phyloP scores from a whole-genome alignment of 345 rosid species.

The Rhodomyrtus tomentosa region DNA sequence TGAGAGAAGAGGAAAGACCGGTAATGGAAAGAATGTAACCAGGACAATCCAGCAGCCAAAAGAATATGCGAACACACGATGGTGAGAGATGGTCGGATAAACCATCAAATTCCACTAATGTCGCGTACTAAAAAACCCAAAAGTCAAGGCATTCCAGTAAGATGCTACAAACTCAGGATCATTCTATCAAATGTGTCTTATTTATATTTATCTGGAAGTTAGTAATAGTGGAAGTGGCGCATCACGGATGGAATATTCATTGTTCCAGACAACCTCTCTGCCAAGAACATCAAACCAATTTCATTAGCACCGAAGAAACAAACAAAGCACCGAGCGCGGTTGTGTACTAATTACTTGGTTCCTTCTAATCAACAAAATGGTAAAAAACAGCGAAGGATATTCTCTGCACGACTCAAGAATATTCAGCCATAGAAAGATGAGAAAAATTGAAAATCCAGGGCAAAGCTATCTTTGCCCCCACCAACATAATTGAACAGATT shows the following conservation, averaged over 20 bases:
- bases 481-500: background rate
- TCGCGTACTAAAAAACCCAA: background rate
- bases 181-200: background rate
- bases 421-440: background rate
- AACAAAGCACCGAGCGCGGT: background rate
- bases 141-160: background rate
- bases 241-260: background rate
- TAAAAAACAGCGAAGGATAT: background rate
- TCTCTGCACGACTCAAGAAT: background rate
- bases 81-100: conserved; percentile 5
- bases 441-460: background rate
- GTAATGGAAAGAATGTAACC: background rate
- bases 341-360: background rate
- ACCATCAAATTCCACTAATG: conserved; percentile 18
- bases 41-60: background rate
- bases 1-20: background rate
- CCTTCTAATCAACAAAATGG: background rate
- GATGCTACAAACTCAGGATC: background rate
- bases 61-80: background rate
- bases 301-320: no score
- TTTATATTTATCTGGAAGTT: background rate
- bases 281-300: background rate
- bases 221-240: background rate
- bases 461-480: background rate
- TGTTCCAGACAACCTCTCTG: background rate